Percentiles rank a stretch among this genome's conserved stretches.
Evolutionary conservation across 1,284 basidiomycete species (phyloP).

Genomic region (Apiotrichum mycotoxinovorans): DNA sequence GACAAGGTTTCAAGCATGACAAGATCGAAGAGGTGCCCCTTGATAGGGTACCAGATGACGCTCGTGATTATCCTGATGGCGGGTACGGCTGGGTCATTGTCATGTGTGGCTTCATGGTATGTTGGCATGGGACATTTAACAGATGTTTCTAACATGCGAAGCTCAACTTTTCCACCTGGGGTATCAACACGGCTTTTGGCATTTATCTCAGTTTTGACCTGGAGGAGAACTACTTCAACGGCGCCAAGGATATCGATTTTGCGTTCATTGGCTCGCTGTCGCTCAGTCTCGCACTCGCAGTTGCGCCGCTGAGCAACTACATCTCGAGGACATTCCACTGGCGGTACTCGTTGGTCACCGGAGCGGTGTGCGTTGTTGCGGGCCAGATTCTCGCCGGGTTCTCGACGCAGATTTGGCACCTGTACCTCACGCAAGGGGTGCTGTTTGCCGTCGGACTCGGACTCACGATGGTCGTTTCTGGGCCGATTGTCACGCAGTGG

Average conservation of each 20-base stretch:
- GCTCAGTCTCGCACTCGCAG: constrained; percentile 12
- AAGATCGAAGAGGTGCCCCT: constrained; percentile 7
- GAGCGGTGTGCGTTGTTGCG: constrained; percentile 23
- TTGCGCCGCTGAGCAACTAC: constrained; percentile 17
- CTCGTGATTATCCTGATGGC: constrained; percentile 40
- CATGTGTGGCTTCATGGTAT: constrained; percentile 15
- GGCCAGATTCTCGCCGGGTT: constrained; percentile 41
- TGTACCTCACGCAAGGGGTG: constrained; percentile 40
- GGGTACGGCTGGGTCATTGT: constrained; percentile 52
- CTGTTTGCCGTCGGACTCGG: constrained; percentile 39
- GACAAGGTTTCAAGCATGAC: too few relatives aligned
- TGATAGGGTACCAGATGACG: constrained; percentile 15
- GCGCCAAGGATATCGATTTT: constrained; percentile 38
- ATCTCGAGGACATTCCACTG: constrained; percentile 17
- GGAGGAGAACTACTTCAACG: constrained; percentile 45
- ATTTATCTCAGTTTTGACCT: constrained; percentile 51
- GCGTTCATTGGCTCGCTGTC: constrained; percentile 19
- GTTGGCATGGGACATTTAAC: too few relatives aligned
- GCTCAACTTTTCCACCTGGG: constrained; percentile 34
- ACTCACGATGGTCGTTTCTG: constrained; percentile 16
- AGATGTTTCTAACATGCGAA: too few relatives aligned
- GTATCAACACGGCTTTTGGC: constrained; percentile 51
- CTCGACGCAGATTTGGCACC: constrained; percentile 22
- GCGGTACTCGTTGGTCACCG: constrained; percentile 15
- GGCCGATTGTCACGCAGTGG: constrained; percentile 20